phyloP scores from a whole-genome alignment of 495 filamentous ascomycete species.

The Podospora appendiculata region DNA sequence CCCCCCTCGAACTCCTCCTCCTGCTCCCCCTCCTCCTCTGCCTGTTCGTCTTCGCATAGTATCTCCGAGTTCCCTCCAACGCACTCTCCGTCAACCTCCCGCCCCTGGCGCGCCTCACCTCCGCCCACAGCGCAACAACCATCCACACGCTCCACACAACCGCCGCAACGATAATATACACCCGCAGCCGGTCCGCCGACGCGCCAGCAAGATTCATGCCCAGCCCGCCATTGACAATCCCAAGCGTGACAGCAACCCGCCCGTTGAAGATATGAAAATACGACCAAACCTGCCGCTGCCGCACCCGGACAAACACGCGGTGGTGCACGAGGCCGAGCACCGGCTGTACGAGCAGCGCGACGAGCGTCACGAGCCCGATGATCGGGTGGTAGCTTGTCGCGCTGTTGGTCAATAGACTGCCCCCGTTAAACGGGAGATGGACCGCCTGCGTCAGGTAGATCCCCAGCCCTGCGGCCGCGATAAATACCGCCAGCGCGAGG shows the following conservation, averaged over 20 bases:
- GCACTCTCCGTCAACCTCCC: no score
- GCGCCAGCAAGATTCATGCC: constrained; percentile 45
- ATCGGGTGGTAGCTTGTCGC: constrained; percentile 35
- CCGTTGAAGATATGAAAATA: constrained; percentile 59
- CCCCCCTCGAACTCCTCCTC: no score
- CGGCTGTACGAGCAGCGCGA: constrained; percentile 49
- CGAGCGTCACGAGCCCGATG: constrained; percentile 54
- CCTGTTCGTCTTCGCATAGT: no score
- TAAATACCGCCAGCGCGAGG: constrained; percentile 38
- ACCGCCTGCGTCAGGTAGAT: constrained; percentile 37
- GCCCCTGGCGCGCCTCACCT: constrained; percentile 8
- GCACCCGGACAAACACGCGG: constrained; percentile 34
- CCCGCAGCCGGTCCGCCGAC: constrained; percentile 10
- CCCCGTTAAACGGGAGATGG: constrained; percentile 10
- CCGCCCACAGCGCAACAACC: constrained; percentile 11
- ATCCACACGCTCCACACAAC: constrained; percentile 29
- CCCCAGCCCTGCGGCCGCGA: constrained; percentile 55
- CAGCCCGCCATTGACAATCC: constrained; percentile 61
- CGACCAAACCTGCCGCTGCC: constrained; percentile 41
- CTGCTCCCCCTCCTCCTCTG: no score
- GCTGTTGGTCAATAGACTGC: constrained; percentile 12
- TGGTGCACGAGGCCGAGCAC: constrained; percentile 59
- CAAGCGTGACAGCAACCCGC: constrained; percentile 47
- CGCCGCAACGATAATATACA: constrained; percentile 26
- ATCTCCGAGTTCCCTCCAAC: no score